These are phyloP conservation scores for Vickermania ingenoplastis DNA, from an alignment of 208 protist species.

Conservation along the genomic window DNA sequence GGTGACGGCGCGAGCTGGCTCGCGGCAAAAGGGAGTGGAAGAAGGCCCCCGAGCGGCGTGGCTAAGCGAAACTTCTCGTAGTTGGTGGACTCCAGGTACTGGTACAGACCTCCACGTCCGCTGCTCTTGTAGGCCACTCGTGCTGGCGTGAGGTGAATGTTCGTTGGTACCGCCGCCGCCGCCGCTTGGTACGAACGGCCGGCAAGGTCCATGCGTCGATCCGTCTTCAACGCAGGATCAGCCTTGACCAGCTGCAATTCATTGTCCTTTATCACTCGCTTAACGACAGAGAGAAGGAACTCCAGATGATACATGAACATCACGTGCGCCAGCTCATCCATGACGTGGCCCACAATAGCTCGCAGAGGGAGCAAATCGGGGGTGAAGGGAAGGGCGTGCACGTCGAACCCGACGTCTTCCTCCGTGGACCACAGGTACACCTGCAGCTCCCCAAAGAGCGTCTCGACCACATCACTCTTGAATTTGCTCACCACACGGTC, in stretches of 20 bases:
- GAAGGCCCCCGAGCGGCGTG: conserved; percentile 46
- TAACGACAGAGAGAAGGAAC: conserved; percentile 38
- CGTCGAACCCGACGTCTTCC: conserved; percentile 33
- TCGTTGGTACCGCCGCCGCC: not conserved
- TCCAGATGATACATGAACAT: conserved; percentile 80
- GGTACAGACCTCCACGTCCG: conserved; percentile 9
- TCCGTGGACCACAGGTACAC: conserved; percentile 71
- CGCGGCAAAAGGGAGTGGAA: conserved; percentile 40
- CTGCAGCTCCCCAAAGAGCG: conserved; percentile 82
- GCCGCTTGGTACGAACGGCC: conserved; percentile 15
- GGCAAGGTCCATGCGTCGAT: conserved; percentile 20
- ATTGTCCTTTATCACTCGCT: conserved; percentile 62
- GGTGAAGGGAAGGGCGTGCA: conserved; percentile 48
- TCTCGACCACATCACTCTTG: conserved; percentile 87
- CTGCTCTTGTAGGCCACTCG: conserved; percentile 17
- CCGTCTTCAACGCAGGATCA: conserved; percentile 21
- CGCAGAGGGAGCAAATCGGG: conserved; percentile 50
- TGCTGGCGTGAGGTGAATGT: conserved; percentile 9
- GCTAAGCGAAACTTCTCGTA: conserved; percentile 63
- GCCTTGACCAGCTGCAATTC: conserved; percentile 61
- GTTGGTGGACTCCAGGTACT: conserved; percentile 55
- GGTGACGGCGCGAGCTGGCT: conserved; percentile 24
- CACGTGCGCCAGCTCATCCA: conserved; percentile 76
- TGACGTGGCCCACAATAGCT: conserved; percentile 60
- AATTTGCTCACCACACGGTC: conserved; percentile 84